Evolutionary conservation across 108 stramenopile species (phyloP).

Genomic region (Nitzschia putrida): DNA sequence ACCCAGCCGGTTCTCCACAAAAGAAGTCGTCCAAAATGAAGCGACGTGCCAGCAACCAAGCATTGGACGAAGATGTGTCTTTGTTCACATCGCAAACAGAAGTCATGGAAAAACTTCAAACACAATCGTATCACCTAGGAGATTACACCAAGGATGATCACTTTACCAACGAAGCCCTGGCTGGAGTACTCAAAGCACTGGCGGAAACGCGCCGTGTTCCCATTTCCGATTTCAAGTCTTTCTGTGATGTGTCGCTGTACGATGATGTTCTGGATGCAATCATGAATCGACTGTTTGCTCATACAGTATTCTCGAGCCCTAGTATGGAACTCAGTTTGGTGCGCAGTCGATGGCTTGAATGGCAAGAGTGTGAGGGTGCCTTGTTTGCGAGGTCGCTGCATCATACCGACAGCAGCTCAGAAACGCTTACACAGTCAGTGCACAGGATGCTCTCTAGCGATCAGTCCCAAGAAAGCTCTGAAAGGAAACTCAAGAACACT

Average conservation of each 20-base stretch:
- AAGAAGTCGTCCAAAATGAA: conserved; percentile 14
- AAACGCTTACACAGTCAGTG: conserved; percentile 29
- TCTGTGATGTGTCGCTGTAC: conserved; percentile 54
- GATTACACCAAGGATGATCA: conserved; percentile 17
- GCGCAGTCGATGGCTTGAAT: conserved; percentile 62
- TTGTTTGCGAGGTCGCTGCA: conserved; percentile 14
- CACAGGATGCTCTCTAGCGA: conserved; percentile 21
- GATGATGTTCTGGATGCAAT: conserved; percentile 59
- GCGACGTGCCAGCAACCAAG: conserved; percentile 11
- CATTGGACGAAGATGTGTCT: conserved; percentile 5
- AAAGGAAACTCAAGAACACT: conserved; percentile 5
- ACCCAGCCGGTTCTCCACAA: neutral
- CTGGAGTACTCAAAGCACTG: conserved; percentile 85
- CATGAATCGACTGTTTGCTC: conserved; percentile 63
- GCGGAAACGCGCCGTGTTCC: conserved; percentile 53
- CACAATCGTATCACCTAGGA: conserved; percentile 13
- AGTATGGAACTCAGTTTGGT: conserved; percentile 66
- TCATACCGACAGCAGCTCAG: conserved; percentile 28
- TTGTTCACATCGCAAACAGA: conserved; percentile 28
- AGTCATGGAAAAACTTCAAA: conserved; percentile 30
- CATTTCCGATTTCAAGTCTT: conserved; percentile 46
- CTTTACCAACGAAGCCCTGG: conserved; percentile 67
- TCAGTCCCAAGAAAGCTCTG: neutral
- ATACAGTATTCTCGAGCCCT: conserved; percentile 62
- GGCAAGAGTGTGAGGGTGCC: conserved; percentile 49